Conservation (phyloP, 257 asterid genomes). For the Solanum microdontum region DNA sequence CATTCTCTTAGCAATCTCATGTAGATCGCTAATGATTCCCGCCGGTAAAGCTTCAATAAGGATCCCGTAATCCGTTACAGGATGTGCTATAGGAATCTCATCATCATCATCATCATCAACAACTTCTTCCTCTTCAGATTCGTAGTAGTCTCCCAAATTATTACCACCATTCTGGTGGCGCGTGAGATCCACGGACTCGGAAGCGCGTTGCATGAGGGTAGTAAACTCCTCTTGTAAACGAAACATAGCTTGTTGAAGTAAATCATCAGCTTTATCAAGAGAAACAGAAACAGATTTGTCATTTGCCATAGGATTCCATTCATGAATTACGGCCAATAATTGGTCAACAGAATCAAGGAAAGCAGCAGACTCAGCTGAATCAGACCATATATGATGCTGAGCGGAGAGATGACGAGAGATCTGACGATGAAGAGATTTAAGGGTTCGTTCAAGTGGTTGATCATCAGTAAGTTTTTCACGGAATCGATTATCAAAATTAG, state of each 20-base stretch:
- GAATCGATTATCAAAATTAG: slow-evolving; percentile 79
- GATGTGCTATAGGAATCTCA: slow-evolving; percentile 78
- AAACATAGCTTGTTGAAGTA: slow-evolving; percentile 86
- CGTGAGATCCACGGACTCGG: slow-evolving; percentile 52
- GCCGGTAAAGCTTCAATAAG: slow-evolving; percentile 78
- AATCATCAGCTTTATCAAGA: slow-evolving; percentile 84
- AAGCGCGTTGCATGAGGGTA: slow-evolving; percentile 53
- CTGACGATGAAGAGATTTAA: slow-evolving; percentile 64
- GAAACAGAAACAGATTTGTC: slow-evolving; percentile 57
- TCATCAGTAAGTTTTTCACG: slow-evolving; percentile 74
- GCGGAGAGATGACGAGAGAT: slow-evolving; percentile 48
- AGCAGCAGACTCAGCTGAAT: slow-evolving; percentile 39
- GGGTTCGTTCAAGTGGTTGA: slow-evolving; percentile 46
- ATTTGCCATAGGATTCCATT: slow-evolving; percentile 60
- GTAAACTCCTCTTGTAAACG: slow-evolving; percentile 80
- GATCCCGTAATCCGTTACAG: slow-evolving; percentile 61
- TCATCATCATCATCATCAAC: slow-evolving; percentile 17
- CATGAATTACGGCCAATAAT: slow-evolving; percentile 40
- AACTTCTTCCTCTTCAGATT: slow-evolving; percentile 41
- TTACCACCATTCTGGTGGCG: background rate
- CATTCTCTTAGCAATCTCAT: slow-evolving; percentile 83
- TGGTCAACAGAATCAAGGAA: slow-evolving; percentile 60
- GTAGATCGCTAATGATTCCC: slow-evolving; percentile 60
- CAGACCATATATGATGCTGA: slow-evolving; percentile 62
- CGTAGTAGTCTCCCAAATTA: background rate